Percentiles rank a stretch among this genome's conserved stretches.
Conservation (phyloP, 176 grass and related monocot species). For the Phragmites australis region DNA sequence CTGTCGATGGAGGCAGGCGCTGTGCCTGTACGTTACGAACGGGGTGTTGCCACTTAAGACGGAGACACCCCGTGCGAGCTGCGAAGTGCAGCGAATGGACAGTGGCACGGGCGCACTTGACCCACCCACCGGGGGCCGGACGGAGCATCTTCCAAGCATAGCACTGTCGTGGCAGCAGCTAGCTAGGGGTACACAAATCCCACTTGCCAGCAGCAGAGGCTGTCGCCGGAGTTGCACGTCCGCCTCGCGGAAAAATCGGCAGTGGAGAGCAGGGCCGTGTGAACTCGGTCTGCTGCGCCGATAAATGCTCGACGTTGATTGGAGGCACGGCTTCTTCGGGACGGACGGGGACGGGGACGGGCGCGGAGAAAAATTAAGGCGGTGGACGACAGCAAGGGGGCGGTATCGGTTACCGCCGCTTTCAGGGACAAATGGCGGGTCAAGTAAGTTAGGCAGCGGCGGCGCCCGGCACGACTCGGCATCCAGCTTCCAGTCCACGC, state of each 20-base stretch:
- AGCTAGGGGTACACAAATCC: neutral
- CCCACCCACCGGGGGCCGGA: neutral
- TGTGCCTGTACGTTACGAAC: neutral
- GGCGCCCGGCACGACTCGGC: conserved; percentile 27
- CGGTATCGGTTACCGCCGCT: no score
- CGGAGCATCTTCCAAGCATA: neutral
- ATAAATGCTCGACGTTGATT: conserved; percentile 42
- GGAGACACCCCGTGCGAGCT: neutral
- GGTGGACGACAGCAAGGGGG: conserved; percentile 11
- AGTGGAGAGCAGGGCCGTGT: conserved; percentile 8
- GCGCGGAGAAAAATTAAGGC: neutral
- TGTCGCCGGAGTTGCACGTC: neutral
- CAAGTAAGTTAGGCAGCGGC: conserved; percentile 48
- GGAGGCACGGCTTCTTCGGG: conserved; percentile 24
- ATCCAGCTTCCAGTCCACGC: conserved; percentile 21
- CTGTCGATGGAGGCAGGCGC: neutral
- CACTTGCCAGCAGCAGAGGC: neutral
- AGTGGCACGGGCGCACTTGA: neutral
- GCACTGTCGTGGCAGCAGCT: neutral
- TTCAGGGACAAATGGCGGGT: conserved; percentile 49
- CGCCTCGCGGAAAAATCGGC: neutral
- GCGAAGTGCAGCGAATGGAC: neutral
- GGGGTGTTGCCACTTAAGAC: neutral
- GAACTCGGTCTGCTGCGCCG: neutral
- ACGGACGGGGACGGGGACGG: conserved; percentile 16